Percentiles rank a stretch among this genome's conserved stretches.
phyloP scores from a whole-genome alignment of 2,329 filamentous ascomycete genomes.

The Ascochyta clinopodiicola region DNA sequence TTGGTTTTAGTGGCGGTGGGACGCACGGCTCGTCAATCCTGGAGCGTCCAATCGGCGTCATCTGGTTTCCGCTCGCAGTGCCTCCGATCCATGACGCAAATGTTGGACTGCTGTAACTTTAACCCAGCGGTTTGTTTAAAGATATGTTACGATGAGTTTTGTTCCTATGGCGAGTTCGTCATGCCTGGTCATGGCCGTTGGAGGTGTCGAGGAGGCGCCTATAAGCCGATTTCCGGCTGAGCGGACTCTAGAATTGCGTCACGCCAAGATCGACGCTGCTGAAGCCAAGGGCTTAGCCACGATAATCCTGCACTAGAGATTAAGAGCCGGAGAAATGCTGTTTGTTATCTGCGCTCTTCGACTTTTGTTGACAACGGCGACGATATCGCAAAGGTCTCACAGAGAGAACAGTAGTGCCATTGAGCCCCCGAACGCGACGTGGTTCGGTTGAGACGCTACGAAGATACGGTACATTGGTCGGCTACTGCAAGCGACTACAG shows the following conservation, averaged over 20 bases:
- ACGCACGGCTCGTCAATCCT: neutral
- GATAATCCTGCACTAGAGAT: slow-evolving; percentile 17
- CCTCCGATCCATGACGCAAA: neutral
- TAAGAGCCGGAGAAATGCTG: slow-evolving; percentile 12
- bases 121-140: neutral
- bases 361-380: slow-evolving; percentile 6
- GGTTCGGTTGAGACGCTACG: slow-evolving; percentile 2
- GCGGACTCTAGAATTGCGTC: slow-evolving; percentile 12
- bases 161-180: neutral
- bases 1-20: neutral
- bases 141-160: too few species aligned
- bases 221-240: slow-evolving; percentile 13
- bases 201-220: neutral
- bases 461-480: neutral
- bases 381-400: slow-evolving; percentile 3
- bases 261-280: neutral
- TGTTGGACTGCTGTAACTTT: neutral
- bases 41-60: slow-evolving; percentile 12
- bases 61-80: slow-evolving; percentile 8
- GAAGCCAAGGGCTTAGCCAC: slow-evolving; percentile 22
- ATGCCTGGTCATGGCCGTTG: neutral
- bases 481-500: slow-evolving; percentile 10
- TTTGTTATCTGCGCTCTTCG: slow-evolving; percentile 10
- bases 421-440: slow-evolving; percentile 15
- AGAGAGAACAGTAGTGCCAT: slow-evolving; percentile 24